Base-by-base conservation (phyloP, 352 stramenopile species). In the Pythium monospermum region DNA sequence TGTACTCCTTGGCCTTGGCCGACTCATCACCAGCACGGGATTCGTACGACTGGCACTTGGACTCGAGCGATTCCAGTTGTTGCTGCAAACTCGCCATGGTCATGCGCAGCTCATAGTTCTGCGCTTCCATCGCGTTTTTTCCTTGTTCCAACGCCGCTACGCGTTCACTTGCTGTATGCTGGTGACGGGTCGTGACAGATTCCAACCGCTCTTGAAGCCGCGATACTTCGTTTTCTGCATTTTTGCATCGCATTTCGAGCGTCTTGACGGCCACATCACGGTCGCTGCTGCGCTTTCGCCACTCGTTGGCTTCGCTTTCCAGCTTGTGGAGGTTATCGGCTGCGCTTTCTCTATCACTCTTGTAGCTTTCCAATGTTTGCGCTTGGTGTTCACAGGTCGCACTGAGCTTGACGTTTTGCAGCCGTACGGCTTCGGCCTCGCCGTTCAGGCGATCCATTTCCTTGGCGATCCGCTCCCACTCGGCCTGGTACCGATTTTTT, bases 391-490 rank as follows among this genome's bases (percentile, higher is more conserved):
- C 75, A 23, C 65, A 84, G 1, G 64, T 71, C 27, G 73, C 64
- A 16, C 40, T 66, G 12, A 89, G 32, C 28, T 85, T 85, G 3
- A 69, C 65, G 43, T 82, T 82, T 49, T 86, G 71, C 4, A 89
- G 39, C 0, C 73, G 73, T 13, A 81, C 10, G 0, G 54, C 41
- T 47, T 85, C 71, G 0, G 48, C 49, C 22, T 88, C 74, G 1
- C 59, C 64, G 27, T 59, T 69, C 19, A 79, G 31, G 25, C 66
- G 64, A 32, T 88, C 72, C 33, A 82, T 57, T 22, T 83, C 72
- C 16, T 71, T 69, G 8, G 41, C 42, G 25, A 86, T 44, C 0
- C 71, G 66, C 49, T 88, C 77, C 22, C 72, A 70, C 47, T 88
- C 77, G 0, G 53, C 36, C 44, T 81, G 68, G 6, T 79, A 66